phyloP scores from a whole-genome alignment of 2,329 filamentous ascomycete species.

The Fusarium irregulare region DNA sequence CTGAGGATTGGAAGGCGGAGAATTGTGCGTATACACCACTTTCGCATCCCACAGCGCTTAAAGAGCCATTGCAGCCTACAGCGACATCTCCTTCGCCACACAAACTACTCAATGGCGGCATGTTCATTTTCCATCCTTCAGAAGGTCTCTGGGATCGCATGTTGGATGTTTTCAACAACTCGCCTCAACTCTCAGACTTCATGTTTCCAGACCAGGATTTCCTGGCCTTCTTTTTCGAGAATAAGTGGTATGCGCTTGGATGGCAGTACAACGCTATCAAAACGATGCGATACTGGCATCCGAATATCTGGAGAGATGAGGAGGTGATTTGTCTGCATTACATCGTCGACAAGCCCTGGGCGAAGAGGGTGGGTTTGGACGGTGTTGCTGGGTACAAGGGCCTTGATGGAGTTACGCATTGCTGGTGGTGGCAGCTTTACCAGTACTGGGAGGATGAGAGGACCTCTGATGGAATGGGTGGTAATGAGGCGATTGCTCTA shows the following conservation, averaged over 20 bases:
- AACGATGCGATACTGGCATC: slow-evolving; percentile 42
- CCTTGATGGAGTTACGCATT: slow-evolving; percentile 31
- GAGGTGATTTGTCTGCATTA: slow-evolving; percentile 38
- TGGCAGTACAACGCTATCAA: slow-evolving; percentile 43
- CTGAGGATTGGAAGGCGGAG: slow-evolving; percentile 32
- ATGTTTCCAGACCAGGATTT: slow-evolving; percentile 41
- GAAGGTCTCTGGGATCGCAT: slow-evolving; percentile 27
- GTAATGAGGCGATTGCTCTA: slow-evolving; percentile 15
- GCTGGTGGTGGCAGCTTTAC: slow-evolving; percentile 41
- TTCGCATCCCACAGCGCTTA: slow-evolving; percentile 22
- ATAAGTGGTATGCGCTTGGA: slow-evolving; percentile 36
- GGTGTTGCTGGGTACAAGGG: slow-evolving; percentile 34
- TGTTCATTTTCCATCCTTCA: slow-evolving; percentile 40
- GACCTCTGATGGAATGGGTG: not conserved
- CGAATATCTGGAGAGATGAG: slow-evolving; percentile 38
- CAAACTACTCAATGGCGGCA: slow-evolving; percentile 37
- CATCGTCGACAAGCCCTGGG: slow-evolving; percentile 41
- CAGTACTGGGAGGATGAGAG: slow-evolving; percentile 35
- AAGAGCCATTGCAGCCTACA: slow-evolving; percentile 18
- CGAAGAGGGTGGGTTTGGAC: slow-evolving; percentile 24
- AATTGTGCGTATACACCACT: slow-evolving; percentile 41
- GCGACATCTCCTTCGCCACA: slow-evolving; percentile 11
- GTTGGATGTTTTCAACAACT: slow-evolving; percentile 27
- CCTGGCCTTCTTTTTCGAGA: slow-evolving; percentile 30
- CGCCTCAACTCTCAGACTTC: slow-evolving; percentile 22